Evolutionary conservation across 139 green algal genomes (phyloP).

Genomic region (Gonium pectorale): DNA sequence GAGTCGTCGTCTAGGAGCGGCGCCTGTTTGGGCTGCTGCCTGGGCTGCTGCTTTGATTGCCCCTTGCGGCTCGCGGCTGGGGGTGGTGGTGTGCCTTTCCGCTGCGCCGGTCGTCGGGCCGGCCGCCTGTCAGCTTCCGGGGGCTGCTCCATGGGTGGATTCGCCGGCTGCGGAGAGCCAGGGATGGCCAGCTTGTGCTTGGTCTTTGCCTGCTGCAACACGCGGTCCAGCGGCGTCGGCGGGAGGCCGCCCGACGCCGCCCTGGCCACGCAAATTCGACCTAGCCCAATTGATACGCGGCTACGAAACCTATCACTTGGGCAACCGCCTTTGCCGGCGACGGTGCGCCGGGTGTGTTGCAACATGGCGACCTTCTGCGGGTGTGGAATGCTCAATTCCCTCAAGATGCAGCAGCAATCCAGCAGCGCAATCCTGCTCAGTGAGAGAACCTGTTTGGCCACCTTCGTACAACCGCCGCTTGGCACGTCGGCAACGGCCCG

Average conservation of each 20-base stretch:
- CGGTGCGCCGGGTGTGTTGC: too few species aligned
- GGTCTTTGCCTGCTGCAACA: background rate
- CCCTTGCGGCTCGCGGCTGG: background rate
- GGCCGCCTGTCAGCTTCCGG: too few species aligned
- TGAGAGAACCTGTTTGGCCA: too few species aligned
- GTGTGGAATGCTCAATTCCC: background rate
- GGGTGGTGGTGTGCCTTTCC: background rate
- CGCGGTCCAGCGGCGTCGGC: slow-evolving; percentile 3
- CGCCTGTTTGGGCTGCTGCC: background rate
- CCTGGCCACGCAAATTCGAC: background rate
- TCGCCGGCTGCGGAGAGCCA: background rate
- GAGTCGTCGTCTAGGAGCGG: background rate
- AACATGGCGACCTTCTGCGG: background rate
- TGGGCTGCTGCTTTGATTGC: background rate
- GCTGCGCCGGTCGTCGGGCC: too few species aligned
- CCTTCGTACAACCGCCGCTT: too few species aligned
- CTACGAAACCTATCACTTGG: background rate
- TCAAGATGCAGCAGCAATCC: too few species aligned
- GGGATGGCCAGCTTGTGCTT: background rate
- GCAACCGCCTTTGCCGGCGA: too few species aligned
- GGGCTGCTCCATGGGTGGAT: background rate
- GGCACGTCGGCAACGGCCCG: background rate
- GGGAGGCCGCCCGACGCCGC: background rate
- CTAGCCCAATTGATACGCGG: too few species aligned
- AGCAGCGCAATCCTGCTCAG: too few species aligned